Evolutionary conservation across 2,329 filamentous ascomycete genomes (phyloP), one percentile per base, ranked within the genome.

Genomic region (Hymenoscyphus salicellus): DNA sequence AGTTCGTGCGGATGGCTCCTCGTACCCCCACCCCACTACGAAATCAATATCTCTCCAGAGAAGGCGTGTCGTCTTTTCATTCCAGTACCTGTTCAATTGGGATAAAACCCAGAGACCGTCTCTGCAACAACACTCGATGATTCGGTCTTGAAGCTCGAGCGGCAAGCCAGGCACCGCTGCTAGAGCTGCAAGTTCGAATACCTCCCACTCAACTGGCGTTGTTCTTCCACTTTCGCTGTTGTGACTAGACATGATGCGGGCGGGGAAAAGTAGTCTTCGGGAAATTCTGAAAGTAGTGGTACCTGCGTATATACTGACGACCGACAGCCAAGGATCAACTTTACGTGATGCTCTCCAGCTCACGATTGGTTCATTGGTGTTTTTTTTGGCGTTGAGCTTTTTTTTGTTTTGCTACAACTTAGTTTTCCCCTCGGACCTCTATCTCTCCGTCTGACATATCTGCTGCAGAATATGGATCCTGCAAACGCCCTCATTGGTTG

Each of bases 11-110:
- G 52, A n/a, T 17, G 17, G 16, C 10, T 55, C 60, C 2, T 61
- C 41, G 26, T 61, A 43, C 17, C 52, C 28, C 17, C 17, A 55
- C n/a, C 17, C 36, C 20, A 20, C 10, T 16, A 43, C 46, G 30
- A 61, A 55, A 55, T 61, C 60, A 20, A 61, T 30, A 26, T 61
- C 30, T 61, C 14, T 38, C 60, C 60, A 61, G 26, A 61, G 41
- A n/a, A 61, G 46, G 17, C 23, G 46, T 36, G 32, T 38, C 6
- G 32, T 55, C n/a, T 41, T 55, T 17, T 41, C 3, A 32, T 55
- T 55, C 43, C 41, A 61, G 43, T 38, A 7, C 60, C 55, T 61
- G 46, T 61, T 61, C 14, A 61, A 28, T 55, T 38, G 43, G 16
- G 26, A 26, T 32, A 61, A 46, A 55, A 43, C n/a, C 17, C 26